phyloP scores from a whole-genome alignment of 257 asterid species.

The Penstemon davidsonii region DNA sequence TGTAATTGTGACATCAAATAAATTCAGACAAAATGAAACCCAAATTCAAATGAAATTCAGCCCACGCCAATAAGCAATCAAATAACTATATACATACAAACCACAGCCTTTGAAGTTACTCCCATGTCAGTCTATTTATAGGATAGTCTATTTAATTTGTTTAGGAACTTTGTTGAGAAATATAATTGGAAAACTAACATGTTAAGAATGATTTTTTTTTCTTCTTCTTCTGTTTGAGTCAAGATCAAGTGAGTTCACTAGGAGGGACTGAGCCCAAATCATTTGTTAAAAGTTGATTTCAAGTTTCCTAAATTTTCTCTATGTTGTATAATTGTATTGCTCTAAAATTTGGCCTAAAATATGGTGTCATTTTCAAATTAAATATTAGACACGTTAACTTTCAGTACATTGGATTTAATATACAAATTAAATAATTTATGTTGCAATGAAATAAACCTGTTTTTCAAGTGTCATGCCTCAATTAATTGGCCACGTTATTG shows the following conservation, averaged over 20 bases:
- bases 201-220: background rate
- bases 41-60: no score
- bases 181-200: no score
- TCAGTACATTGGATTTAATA: background rate
- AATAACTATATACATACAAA: conserved; percentile 41
- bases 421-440: background rate
- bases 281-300: background rate
- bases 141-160: no score
- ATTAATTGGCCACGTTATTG: no score
- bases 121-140: background rate
- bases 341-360: background rate
- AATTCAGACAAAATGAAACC: no score
- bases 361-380: conserved; percentile 18
- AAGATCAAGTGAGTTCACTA: conserved; percentile 25
- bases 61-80: no score
- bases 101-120: conserved; percentile 30
- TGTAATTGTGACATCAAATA: no score
- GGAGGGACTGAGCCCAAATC: conserved; percentile 24
- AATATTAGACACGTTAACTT: background rate
- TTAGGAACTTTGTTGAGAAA: no score
- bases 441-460: background rate
- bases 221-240: conserved; percentile 23
- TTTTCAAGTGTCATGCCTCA: no score
- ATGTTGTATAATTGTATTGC: conserved; percentile 7
- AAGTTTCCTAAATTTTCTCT: background rate